phyloP scores from a whole-genome alignment of 1,284 basidiomycete species.

The Heterobasidion annosum region DNA sequence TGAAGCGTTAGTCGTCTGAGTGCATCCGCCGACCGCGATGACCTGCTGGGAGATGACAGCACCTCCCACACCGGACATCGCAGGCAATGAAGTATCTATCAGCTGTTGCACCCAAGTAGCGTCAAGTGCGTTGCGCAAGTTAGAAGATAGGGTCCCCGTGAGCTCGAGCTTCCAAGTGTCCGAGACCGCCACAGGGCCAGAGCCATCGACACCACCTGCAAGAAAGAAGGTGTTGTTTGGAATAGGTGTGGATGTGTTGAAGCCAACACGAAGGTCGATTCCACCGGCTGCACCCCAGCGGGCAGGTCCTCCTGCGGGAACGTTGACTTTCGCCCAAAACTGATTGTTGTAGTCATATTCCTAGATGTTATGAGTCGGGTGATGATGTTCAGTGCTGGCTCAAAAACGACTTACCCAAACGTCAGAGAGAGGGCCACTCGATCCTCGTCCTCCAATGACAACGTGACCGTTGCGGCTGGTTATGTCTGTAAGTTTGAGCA shows the following conservation, averaged over 20 bases:
- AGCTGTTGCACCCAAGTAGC: slow-evolving; percentile 51
- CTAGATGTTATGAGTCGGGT: slow-evolving; percentile 23
- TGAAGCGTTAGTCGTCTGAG: slow-evolving; percentile 26
- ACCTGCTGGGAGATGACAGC: slow-evolving; percentile 43
- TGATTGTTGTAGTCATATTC: slow-evolving; percentile 66
- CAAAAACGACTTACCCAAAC: slow-evolving; percentile 50
- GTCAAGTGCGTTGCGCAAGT: slow-evolving; percentile 37
- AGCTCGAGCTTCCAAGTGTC: slow-evolving; percentile 62
- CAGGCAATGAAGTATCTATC: slow-evolving; percentile 18
- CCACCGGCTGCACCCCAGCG: slow-evolving; percentile 67
- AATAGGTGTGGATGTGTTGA: slow-evolving; percentile 28
- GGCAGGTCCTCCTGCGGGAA: slow-evolving; percentile 40
- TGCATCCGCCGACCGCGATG: slow-evolving; percentile 55
- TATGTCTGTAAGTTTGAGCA: slow-evolving; percentile 9
- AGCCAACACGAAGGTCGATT: slow-evolving; percentile 43
- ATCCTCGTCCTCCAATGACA: slow-evolving; percentile 59
- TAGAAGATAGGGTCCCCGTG: slow-evolving; percentile 62
- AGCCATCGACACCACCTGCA: slow-evolving; percentile 48
- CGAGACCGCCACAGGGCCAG: slow-evolving; percentile 38
- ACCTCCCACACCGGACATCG: slow-evolving; percentile 41
- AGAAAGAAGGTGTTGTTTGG: slow-evolving; percentile 64
- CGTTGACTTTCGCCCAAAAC: slow-evolving; percentile 57
- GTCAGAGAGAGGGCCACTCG: slow-evolving; percentile 47
- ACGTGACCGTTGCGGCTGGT: slow-evolving; percentile 59
- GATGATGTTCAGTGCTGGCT: not conserved